Conservation (phyloP, 306 rosid species). For the Malus sylvestris region DNA sequence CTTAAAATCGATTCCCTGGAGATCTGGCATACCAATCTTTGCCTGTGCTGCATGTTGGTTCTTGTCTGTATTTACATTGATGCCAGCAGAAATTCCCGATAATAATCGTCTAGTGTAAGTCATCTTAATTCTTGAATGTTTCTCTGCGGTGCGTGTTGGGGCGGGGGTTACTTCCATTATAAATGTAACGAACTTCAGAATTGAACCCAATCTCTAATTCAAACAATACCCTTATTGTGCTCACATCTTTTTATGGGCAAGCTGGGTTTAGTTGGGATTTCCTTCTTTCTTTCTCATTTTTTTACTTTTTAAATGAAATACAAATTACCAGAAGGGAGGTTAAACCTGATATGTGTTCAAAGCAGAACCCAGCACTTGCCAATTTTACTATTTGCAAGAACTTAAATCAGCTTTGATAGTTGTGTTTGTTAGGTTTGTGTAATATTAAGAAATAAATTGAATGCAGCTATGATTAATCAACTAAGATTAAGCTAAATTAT, state of each 20-base stretch:
- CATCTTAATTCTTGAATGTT: slow-evolving; percentile 3
- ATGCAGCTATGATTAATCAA: neutral
- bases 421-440: neutral
- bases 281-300: neutral
- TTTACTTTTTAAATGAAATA: neutral
- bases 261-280: neutral
- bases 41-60: slow-evolving; percentile 68
- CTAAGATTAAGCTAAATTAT: too few relatives aligned
- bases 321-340: neutral
- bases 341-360: neutral
- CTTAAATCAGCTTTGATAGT: neutral
- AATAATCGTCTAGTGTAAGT: slow-evolving; percentile 77
- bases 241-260: neutral
- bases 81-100: slow-evolving; percentile 97
- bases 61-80: slow-evolving; percentile 73
- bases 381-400: neutral
- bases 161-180: neutral
- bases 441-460: neutral
- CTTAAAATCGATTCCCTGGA: slow-evolving; percentile 58
- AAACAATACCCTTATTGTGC: neutral
- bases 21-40: slow-evolving; percentile 64
- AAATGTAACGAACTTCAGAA: neutral
- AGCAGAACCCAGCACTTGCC: neutral
- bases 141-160: neutral
- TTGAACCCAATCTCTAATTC: neutral